Evolutionary conservation across 345 rosid species (phyloP).

Genomic region (Garcia nutans): DNA sequence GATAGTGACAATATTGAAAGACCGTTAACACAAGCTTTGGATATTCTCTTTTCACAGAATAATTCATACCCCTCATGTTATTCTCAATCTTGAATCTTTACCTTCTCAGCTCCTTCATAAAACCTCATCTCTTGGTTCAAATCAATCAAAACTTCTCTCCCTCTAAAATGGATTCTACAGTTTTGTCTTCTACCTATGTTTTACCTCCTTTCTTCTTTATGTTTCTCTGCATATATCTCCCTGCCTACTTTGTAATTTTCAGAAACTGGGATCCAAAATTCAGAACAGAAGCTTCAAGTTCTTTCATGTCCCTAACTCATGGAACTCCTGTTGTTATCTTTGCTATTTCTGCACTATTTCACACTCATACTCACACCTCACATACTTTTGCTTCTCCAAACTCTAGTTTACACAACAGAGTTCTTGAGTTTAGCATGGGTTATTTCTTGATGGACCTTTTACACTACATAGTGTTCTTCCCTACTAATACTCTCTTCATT

Average conservation of each 20-base stretch:
- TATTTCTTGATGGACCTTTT: constrained; percentile 72
- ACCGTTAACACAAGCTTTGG: not conserved
- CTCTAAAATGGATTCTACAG: constrained; percentile 30
- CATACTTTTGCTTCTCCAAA: constrained; percentile 53
- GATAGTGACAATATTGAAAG: not conserved
- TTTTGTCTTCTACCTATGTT: constrained; percentile 12
- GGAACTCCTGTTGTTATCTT: constrained; percentile 73
- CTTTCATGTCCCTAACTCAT: constrained; percentile 67
- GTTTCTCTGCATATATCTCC: constrained; percentile 44
- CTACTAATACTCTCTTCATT: constrained; percentile 64
- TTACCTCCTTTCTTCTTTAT: constrained; percentile 40
- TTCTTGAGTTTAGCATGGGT: constrained; percentile 74
- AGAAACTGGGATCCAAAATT: constrained; percentile 56
- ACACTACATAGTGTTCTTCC: constrained; percentile 67
- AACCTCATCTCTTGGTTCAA: not conserved
- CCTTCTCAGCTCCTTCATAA: not conserved
- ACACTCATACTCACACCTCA: constrained; percentile 14
- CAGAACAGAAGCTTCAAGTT: constrained; percentile 68
- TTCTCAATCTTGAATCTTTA: not conserved
- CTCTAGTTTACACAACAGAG: constrained; percentile 44
- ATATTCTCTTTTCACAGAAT: not conserved
- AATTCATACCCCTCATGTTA: not conserved
- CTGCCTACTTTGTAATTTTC: constrained; percentile 51
- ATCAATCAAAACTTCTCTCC: not conserved
- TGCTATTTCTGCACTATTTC: constrained; percentile 42